Percentiles rank a stretch among this genome's conserved stretches.
Conservation (phyloP, 768 basidiomycete species). For the Sporobolomyces pararoseus region DNA sequence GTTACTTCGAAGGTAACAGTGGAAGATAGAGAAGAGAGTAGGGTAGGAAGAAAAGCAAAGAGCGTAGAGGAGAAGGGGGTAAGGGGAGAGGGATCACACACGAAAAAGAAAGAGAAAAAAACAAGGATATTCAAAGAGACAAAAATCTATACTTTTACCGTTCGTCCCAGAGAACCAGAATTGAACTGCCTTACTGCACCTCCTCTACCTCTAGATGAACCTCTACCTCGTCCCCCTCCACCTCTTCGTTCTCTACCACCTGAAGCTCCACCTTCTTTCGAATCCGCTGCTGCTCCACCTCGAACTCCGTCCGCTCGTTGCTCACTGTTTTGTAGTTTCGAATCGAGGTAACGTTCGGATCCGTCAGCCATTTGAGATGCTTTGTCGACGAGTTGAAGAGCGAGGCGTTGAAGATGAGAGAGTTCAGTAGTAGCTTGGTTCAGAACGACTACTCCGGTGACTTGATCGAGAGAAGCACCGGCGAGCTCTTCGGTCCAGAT, state of each 20-base stretch:
- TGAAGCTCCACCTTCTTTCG: conserved; percentile 21
- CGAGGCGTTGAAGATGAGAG: conserved; percentile 81
- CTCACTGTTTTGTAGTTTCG: conserved; percentile 34
- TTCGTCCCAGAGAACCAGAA: conserved; percentile 32
- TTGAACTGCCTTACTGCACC: conserved; percentile 35
- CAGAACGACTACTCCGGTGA: conserved; percentile 83
- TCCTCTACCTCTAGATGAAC: conserved; percentile 20
- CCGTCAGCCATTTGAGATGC: conserved; percentile 79
- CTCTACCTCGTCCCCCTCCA: conserved; percentile 26
- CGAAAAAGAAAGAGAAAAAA: background rate
- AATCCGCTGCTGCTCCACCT: background rate
- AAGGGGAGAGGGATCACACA: background rate
- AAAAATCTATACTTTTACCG: conserved; percentile 35
- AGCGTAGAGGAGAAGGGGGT: background rate
- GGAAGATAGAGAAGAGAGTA: background rate
- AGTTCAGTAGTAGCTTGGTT: conserved; percentile 72
- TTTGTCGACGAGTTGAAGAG: conserved; percentile 82
- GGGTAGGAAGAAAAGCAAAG: no score
- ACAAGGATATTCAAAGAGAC: background rate
- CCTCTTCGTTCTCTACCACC: conserved; percentile 22
- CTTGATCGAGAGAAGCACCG: conserved; percentile 85
- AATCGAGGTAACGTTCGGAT: conserved; percentile 61
- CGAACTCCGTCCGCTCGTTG: conserved; percentile 30
- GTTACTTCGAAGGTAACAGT: background rate
- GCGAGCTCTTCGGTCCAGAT: conserved; percentile 91